phyloP scores from a whole-genome alignment of 2,329 filamentous ascomycete species.

The Talaromyces sp. region DNA sequence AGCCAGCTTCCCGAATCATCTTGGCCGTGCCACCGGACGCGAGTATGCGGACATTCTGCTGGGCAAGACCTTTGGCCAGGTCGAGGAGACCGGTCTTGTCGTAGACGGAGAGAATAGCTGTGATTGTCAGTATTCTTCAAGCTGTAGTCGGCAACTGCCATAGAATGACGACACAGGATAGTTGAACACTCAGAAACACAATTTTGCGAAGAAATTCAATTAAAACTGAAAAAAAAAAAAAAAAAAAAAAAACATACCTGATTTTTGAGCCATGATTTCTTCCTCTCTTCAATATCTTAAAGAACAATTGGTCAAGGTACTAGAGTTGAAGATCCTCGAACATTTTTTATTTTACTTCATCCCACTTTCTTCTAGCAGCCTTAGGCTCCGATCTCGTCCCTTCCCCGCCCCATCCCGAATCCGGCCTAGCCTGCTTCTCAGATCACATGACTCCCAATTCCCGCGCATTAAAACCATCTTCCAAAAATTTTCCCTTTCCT shows the following conservation, averaged over 20 bases:
- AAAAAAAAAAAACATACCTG: slow-evolving; percentile 32
- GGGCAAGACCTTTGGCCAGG: slow-evolving; percentile 82
- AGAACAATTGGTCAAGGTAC: background rate
- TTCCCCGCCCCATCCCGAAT: slow-evolving; percentile 21
- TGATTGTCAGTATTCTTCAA: background rate
- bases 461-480: background rate
- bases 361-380: slow-evolving; percentile 14
- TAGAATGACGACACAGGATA: background rate
- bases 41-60: slow-evolving; percentile 87
- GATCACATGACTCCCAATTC: background rate
- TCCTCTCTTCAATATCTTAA: background rate
- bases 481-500: background rate
- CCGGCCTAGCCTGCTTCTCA: background rate
- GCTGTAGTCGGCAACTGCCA: background rate
- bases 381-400: slow-evolving; percentile 6
- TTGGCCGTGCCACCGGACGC: slow-evolving; percentile 93
- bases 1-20: slow-evolving; percentile 94
- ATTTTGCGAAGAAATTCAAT: background rate
- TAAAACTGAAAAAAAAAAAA: slow-evolving; percentile 10
- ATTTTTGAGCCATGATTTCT: slow-evolving; percentile 39
- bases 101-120: slow-evolving; percentile 96
- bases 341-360: slow-evolving; percentile 13
- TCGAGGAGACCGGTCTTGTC: slow-evolving; percentile 97
- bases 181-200: background rate
- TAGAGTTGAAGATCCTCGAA: background rate